A percentile compares a stretch with the other conserved stretches of the same genome.
Conservation (phyloP, 2,329 filamentous ascomycete genomes). For the Xylariales sp. region DNA sequence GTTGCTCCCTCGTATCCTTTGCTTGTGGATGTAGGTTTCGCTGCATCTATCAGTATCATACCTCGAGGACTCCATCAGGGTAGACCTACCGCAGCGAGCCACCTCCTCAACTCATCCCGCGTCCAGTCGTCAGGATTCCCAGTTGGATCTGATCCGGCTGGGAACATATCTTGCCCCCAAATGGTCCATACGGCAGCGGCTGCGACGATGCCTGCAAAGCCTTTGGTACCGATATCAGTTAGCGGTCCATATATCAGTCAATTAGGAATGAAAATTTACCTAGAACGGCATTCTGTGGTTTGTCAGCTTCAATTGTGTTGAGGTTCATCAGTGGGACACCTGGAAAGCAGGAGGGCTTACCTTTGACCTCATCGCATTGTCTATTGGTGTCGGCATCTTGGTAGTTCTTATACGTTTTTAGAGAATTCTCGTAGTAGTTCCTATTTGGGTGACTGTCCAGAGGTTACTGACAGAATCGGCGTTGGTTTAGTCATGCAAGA, state of each 20-base stretch:
- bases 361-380: conserved; percentile 66
- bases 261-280: conserved; percentile 41
- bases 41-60: conserved; percentile 32
- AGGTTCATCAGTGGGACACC: neutral
- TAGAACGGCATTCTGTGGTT: conserved; percentile 60
- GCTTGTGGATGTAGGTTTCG: conserved; percentile 58
- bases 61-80: neutral
- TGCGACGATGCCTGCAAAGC: conserved; percentile 76
- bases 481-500: too few relatives aligned
- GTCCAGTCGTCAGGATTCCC: conserved; percentile 73
- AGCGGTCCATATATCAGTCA: conserved; percentile 19
- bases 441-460: too few relatives aligned
- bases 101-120: conserved; percentile 70
- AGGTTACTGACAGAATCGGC: too few relatives aligned
- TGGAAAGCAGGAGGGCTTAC: conserved; percentile 35
- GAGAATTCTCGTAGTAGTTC: too few relatives aligned
- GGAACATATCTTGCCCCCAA: conserved; percentile 83
- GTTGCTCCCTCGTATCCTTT: conserved; percentile 55
- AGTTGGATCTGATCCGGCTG: conserved; percentile 66
- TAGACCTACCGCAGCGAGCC: conserved; percentile 70
- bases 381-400: conserved; percentile 65
- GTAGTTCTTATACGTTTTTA: too few relatives aligned
- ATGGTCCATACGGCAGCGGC: conserved; percentile 80
- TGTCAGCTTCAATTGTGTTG: conserved; percentile 12
- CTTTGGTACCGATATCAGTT: conserved; percentile 35